Evolutionary conservation across 2,329 filamentous ascomycete species (phyloP).

Genomic region (Penicillium sp.): DNA sequence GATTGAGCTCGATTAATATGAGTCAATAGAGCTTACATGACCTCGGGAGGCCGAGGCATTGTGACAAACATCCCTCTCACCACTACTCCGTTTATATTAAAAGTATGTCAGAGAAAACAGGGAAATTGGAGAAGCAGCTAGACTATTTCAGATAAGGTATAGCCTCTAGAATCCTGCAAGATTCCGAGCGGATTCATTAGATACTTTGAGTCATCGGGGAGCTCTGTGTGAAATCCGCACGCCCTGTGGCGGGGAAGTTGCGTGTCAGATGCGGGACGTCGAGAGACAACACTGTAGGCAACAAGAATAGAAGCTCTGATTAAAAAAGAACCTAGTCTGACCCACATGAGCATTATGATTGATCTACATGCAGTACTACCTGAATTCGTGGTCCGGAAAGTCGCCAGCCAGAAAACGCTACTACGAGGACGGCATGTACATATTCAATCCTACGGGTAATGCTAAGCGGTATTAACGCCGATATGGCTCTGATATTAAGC

Average conservation of each 20-base stretch:
- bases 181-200: too few species aligned
- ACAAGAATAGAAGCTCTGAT: background rate
- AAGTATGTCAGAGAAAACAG: too few species aligned
- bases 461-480: background rate
- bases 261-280: background rate
- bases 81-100: too few species aligned
- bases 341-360: background rate
- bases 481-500: background rate
- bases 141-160: too few species aligned
- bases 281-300: background rate
- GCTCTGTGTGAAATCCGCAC: background rate
- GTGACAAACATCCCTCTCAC: too few species aligned
- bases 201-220: background rate
- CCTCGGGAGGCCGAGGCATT: too few species aligned
- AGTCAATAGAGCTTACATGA: too few species aligned
- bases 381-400: too few species aligned
- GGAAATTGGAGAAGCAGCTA: too few species aligned
- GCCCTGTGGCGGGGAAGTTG: background rate
- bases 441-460: too few species aligned
- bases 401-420: background rate
- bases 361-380: background rate
- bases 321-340: background rate
- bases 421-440: background rate
- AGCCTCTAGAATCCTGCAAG: too few species aligned
- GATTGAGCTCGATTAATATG: background rate